Evolutionary conservation across 139 green algal genomes (phyloP).

Genomic region (Auxenochlorella protothecoides): DNA sequence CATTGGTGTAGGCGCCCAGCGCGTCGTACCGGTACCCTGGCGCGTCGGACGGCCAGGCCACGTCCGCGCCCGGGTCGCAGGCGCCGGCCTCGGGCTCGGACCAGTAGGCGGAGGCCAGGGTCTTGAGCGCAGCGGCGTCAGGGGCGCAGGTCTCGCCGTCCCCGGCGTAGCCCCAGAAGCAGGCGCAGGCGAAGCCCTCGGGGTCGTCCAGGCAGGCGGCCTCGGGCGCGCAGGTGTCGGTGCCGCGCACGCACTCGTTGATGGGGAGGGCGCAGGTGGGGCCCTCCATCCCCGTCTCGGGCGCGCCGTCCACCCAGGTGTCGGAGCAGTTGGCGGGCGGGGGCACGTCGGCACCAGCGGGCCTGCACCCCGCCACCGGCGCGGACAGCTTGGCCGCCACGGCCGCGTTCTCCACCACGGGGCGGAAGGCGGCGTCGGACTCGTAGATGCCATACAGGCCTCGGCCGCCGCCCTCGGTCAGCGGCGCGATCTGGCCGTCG

Average conservation of each 20-base stretch:
- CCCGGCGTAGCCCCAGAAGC: conserved; percentile 33
- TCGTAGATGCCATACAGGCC: conserved; percentile 40
- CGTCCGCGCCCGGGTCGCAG: conserved; percentile 32
- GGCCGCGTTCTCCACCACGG: conserved; percentile 16
- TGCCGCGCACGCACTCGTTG: conserved; percentile 47
- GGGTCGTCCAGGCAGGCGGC: conserved; percentile 41
- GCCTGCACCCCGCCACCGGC: conserved; percentile 2
- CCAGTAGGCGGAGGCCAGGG: conserved; percentile 14
- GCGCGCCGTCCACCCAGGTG: conserved; percentile 26
- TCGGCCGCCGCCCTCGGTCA: conserved; percentile 29
- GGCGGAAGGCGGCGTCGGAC: conserved; percentile 22
- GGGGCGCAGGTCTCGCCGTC: conserved; percentile 13
- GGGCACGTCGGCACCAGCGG: neutral
- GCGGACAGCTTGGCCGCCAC: conserved; percentile 13
- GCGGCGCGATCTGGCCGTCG: conserved; percentile 29
- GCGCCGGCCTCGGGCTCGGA: conserved; percentile 10
- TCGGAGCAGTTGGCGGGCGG: conserved; percentile 13
- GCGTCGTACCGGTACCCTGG: conserved; percentile 44
- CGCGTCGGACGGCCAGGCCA: conserved; percentile 28
- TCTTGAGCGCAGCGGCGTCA: conserved; percentile 1
- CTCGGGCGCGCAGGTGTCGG: conserved; percentile 26
- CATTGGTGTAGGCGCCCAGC: conserved; percentile 17
- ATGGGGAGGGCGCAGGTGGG: conserved; percentile 37
- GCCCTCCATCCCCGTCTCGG: conserved; percentile 41
- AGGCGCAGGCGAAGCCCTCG: conserved; percentile 34